Conservation (phyloP, 805 yeast genomes). For the Kodamaea restingae region DNA sequence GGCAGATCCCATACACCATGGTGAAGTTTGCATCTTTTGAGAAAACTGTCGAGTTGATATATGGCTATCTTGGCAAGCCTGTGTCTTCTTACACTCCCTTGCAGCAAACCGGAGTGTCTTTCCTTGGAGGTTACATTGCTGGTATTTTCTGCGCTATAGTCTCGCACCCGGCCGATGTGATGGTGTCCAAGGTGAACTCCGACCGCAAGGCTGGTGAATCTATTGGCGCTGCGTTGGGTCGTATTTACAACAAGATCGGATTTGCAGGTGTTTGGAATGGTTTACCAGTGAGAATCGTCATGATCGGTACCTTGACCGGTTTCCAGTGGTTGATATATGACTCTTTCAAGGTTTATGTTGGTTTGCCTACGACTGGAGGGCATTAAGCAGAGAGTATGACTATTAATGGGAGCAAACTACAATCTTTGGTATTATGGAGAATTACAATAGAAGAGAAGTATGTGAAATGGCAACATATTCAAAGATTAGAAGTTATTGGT, state of each 20-base stretch:
- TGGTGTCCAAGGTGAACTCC: conserved; percentile 89
- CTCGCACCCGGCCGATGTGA: conserved; percentile 98
- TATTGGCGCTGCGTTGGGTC: conserved; percentile 58
- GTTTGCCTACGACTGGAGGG: conserved; percentile 90
- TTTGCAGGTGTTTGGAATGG: conserved; percentile 95
- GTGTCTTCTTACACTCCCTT: conserved; percentile 65
- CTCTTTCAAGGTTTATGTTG: conserved; percentile 90
- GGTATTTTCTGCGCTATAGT: conserved; percentile 95
- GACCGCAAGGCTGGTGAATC: conserved; percentile 64
- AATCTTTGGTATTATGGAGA: too few species aligned
- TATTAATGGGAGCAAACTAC: neutral
- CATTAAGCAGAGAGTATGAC: conserved; percentile 18
- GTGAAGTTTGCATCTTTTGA: conserved; percentile 95
- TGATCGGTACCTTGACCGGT: conserved; percentile 97
- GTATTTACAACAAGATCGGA: conserved; percentile 82
- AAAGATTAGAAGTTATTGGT: too few species aligned
- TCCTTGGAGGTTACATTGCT: conserved; percentile 93
- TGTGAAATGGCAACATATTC: too few species aligned
- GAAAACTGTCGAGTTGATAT: conserved; percentile 79
- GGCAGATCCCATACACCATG: conserved; percentile 99
- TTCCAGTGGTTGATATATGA: conserved; percentile 97
- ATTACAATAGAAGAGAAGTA: too few species aligned
- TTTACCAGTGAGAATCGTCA: conserved; percentile 84
- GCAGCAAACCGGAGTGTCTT: conserved; percentile 92
- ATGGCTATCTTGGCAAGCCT: conserved; percentile 65